Conservation (phyloP, 208 protist species). For the Phytomonas sp. region DNA sequence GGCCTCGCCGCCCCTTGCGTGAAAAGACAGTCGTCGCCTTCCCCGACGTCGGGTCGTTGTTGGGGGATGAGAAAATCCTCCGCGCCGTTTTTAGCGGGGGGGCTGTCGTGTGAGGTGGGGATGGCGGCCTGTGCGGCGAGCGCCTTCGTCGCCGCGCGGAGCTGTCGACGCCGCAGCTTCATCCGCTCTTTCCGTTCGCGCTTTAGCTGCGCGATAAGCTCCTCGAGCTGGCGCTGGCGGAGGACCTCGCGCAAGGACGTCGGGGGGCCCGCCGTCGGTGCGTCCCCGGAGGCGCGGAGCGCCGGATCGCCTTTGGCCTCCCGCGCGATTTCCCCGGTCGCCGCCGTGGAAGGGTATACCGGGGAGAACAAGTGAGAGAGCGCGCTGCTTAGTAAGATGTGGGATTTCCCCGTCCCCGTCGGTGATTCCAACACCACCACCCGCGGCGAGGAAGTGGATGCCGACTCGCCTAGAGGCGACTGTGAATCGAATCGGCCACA, state of each 20-base stretch:
- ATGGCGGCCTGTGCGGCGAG: constrained; percentile 9
- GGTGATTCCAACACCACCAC: constrained; percentile 93
- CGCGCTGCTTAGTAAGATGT: constrained; percentile 87
- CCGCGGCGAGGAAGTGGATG: background rate
- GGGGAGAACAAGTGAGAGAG: constrained; percentile 56
- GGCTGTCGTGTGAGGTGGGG: constrained; percentile 6
- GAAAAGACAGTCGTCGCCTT: constrained; percentile 6
- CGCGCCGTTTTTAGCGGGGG: background rate
- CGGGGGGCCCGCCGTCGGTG: background rate
- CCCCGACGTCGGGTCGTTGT: constrained; percentile 4
- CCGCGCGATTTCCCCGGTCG: background rate
- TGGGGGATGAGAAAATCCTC: constrained; percentile 16
- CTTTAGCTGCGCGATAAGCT: constrained; percentile 12
- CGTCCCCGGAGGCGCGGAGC: background rate
- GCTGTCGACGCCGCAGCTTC: constrained; percentile 13
- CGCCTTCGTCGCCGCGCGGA: constrained; percentile 10
- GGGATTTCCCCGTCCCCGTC: constrained; percentile 94
- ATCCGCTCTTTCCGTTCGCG: constrained; percentile 21
- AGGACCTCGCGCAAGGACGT: constrained; percentile 19
- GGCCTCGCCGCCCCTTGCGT: constrained; percentile 7
- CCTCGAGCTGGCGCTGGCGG: constrained; percentile 26
- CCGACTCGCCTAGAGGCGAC: background rate
- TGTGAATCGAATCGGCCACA: background rate
- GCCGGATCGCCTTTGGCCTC: background rate
- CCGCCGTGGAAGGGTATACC: background rate